Base-by-base conservation (phyloP, 176 grass and related monocot species). In the Dendrocalamus sinicus region DNA sequence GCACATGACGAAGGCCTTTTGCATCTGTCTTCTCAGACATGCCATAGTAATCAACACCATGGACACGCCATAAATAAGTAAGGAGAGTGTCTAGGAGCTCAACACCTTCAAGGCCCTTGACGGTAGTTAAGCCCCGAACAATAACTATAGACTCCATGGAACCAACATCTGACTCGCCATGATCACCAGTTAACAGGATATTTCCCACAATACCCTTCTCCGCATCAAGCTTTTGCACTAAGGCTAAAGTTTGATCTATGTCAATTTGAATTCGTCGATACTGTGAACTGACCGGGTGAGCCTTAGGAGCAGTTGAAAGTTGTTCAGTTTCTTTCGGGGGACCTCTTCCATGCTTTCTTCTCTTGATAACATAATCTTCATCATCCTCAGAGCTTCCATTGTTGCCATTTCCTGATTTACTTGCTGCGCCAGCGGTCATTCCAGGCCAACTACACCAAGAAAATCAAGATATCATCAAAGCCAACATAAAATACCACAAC, bases 41-140 rank as follows among this genome's bases (percentile, higher is more conserved):
- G 28, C 95, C 95, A 85, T 97, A 97, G 62, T 97, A 97, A 92
- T 97, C 90, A 75, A 94, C 65, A 35, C 92, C 95, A 91, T 97
- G 95, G 48, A 97, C 81, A 68, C 89, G 88, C 92, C 92, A 97
- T 39, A 97, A 81, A 73, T 97, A 97, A 81, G 92, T 94, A 69
- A 97, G 74, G 9, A 97, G 82, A 62, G 95, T 94, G 61, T 97
- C 95, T 77, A 97, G 88, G 41, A 94, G 78, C 83, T 97, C 90
- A 67, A 93, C 77, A 83, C 92, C 92, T 65, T 97, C 90, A 54
- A 94, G 92, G 70, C 84, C 90, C 86, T 97, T 97, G 14, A 93
- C 86, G 60, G 82, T 97, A 62, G 87, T 86, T 65, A 92, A 76
- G 9, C 89, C 84, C 0, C 84, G 81, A 72, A 94, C 77, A 52